phyloP scores from a whole-genome alignment of 306 rosid species.

The Quercus mongolica region DNA sequence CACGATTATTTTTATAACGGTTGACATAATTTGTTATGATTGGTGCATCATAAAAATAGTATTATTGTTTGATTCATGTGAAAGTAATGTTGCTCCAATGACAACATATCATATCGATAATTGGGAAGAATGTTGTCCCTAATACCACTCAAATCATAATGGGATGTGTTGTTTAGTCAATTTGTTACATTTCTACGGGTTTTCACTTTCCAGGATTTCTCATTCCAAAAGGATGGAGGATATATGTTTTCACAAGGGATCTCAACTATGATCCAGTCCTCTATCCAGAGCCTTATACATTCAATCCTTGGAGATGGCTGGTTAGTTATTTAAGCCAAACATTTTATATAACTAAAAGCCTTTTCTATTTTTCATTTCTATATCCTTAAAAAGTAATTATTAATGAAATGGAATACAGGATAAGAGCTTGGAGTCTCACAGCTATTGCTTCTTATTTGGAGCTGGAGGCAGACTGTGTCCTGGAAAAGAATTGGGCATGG shows the following conservation, averaged over 20 bases:
- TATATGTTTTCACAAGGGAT: slow-evolving; percentile 71
- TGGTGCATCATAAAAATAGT: too few species aligned
- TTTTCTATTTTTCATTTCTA: background rate
- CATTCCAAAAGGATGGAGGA: slow-evolving; percentile 83
- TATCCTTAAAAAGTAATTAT: background rate
- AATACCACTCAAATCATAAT: background rate
- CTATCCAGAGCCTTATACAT: slow-evolving; percentile 59
- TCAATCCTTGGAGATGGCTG: slow-evolving; percentile 86
- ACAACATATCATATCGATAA: too few species aligned
- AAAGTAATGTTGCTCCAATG: background rate
- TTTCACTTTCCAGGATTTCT: slow-evolving; percentile 40
- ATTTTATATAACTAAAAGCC: background rate
- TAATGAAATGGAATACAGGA: slow-evolving; percentile 36
- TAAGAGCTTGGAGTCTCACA: slow-evolving; percentile 52
- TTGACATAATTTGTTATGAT: too few species aligned
- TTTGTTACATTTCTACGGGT: background rate
- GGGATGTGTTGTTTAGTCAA: background rate
- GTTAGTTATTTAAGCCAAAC: slow-evolving; percentile 24
- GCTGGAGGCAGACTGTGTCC: slow-evolving; percentile 69
- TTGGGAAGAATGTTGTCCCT: too few species aligned
- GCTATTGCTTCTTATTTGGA: slow-evolving; percentile 61
- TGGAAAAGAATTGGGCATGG: slow-evolving; percentile 71
- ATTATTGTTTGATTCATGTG: too few species aligned
- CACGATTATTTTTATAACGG: too few species aligned
- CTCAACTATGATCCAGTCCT: slow-evolving; percentile 55